These are phyloP conservation scores for Grosmannia serpens DNA, from an alignment of 2,329 filamentous ascomycete species.

Conservation along the genomic window DNA sequence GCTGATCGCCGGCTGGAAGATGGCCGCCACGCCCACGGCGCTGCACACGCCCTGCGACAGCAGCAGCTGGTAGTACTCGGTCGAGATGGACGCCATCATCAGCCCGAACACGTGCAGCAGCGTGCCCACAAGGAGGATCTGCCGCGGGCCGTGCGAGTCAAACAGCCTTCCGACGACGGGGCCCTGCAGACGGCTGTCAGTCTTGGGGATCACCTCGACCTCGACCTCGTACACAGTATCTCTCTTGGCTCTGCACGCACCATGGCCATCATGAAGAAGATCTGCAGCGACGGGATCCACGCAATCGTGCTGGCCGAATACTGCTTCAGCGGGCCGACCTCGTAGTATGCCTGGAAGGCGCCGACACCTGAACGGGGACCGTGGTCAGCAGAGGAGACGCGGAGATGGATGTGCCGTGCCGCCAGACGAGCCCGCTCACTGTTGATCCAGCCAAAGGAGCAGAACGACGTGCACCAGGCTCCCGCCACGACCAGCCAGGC, in stretches of 20 bases:
- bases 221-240: too few species aligned
- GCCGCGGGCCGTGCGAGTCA: conserved; percentile 46
- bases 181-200: conserved; percentile 15
- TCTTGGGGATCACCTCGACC: not conserved
- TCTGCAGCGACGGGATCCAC: conserved; percentile 45
- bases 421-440: too few species aligned
- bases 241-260: too few species aligned
- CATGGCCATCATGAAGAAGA: conserved; percentile 34
- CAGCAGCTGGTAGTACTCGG: conserved; percentile 20
- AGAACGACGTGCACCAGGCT: conserved; percentile 28
- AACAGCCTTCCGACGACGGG: conserved; percentile 49
- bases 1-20: conserved; percentile 14
- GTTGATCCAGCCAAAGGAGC: conserved; percentile 29
- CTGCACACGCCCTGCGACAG: conserved; percentile 16
- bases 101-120: conserved; percentile 42
- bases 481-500: conserved; percentile 30
- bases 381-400: not conserved
- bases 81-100: conserved; percentile 43
- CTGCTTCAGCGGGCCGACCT: conserved; percentile 31
- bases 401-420: too few species aligned
- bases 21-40: conserved; percentile 11
- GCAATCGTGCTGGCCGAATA: conserved; percentile 44
- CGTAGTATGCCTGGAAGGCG: conserved; percentile 48
- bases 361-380: conserved; percentile 24
- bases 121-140: conserved; percentile 34